Conservation (phyloP, 208 protist genomes). For the Trypanosoma cruzi region DNA sequence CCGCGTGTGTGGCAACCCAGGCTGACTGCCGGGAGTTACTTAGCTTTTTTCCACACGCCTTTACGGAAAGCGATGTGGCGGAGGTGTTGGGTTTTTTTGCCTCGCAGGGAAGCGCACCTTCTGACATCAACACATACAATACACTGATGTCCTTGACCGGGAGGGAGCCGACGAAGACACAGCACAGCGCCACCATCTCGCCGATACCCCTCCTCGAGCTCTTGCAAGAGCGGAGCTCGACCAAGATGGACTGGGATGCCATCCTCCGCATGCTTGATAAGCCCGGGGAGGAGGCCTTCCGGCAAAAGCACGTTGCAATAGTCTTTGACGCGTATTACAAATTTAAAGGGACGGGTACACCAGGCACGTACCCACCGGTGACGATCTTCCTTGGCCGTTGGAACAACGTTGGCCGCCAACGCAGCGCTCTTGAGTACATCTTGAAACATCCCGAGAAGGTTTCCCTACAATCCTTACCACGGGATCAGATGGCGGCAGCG, state of each 20-base stretch:
- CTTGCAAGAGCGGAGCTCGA: conserved; percentile 40
- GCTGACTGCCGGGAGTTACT: conserved; percentile 82
- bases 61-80: conserved; percentile 82
- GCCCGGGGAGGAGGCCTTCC: conserved; percentile 57
- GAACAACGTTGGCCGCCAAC: conserved; percentile 75
- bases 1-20: conserved; percentile 80
- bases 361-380: conserved; percentile 67
- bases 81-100: conserved; percentile 88
- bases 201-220: conserved; percentile 78
- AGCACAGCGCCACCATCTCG: conserved; percentile 60
- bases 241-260: conserved; percentile 72
- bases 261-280: conserved; percentile 83
- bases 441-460: conserved; percentile 83
- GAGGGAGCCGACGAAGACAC: conserved; percentile 60
- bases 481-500: conserved; percentile 44
- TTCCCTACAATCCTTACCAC: conserved; percentile 55
- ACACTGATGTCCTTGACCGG: conserved; percentile 70
- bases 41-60: conserved; percentile 68
- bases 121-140: conserved; percentile 77
- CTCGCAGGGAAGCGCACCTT: conserved; percentile 59
- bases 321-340: conserved; percentile 88
- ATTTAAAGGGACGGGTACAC: conserved; percentile 54
- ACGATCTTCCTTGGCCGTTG: conserved; percentile 82
- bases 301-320: conserved; percentile 76
- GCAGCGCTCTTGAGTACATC: conserved; percentile 80